phyloP scores from a whole-genome alignment of 345 rosid genomes.

The Corchorus capsularis region DNA sequence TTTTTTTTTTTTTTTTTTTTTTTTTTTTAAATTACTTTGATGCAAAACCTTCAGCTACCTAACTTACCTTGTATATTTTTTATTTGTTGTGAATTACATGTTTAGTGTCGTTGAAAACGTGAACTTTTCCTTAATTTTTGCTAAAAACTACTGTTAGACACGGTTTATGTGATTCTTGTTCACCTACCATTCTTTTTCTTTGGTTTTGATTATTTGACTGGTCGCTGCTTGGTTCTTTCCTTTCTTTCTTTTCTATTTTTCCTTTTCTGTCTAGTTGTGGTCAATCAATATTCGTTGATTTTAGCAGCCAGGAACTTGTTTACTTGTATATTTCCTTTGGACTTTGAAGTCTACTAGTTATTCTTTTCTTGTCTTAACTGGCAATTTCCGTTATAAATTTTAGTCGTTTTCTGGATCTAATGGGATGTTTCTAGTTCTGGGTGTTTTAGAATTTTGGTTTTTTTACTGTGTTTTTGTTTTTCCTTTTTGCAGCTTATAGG shows the following conservation, averaged over 20 bases:
- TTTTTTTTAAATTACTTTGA: background rate
- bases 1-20: no score
- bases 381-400: background rate
- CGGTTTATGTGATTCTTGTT: background rate
- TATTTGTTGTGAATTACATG: background rate
- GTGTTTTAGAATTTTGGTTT: conserved; percentile 10
- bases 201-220: conserved; percentile 20
- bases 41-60: background rate
- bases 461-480: conserved; percentile 1
- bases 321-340: background rate
- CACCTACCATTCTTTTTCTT: conserved; percentile 21
- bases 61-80: background rate
- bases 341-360: background rate
- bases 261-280: background rate
- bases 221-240: conserved; percentile 9
- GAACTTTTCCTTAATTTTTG: conserved; percentile 11
- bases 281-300: background rate
- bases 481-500: background rate
- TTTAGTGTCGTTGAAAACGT: conserved; percentile 1
- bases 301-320: background rate
- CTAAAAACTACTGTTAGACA: background rate
- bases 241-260: background rate
- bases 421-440: conserved; percentile 13
- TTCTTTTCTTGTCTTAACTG: background rate
- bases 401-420: conserved; percentile 1